Percentiles rank a stretch among this genome's conserved stretches.
Evolutionary conservation across 2,329 filamentous ascomycete species (phyloP).

Genomic region (Fusarium sterilihyphosum): DNA sequence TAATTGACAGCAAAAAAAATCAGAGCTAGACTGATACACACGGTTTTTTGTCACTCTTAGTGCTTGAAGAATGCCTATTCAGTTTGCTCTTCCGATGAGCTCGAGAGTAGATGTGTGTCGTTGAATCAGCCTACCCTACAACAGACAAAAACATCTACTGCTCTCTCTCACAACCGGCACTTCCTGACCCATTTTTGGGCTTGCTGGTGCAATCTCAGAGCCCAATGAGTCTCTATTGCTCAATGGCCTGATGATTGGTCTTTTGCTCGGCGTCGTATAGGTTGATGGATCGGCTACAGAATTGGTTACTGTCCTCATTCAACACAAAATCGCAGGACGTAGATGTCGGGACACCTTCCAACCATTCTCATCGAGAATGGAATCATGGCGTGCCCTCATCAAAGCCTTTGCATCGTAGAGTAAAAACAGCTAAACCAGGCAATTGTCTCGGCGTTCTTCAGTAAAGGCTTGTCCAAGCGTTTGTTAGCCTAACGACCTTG

Average conservation of each 20-base stretch:
- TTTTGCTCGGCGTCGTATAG: rapidly evolving
- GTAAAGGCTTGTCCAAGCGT: too few relatives aligned
- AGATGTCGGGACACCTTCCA: too few relatives aligned
- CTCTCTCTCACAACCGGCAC: not conserved
- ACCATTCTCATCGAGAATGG: too few relatives aligned
- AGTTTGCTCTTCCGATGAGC: not conserved
- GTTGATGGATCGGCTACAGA: not conserved
- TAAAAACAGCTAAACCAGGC: too few relatives aligned
- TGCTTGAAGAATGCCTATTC: not conserved
- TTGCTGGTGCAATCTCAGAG: rapidly evolving
- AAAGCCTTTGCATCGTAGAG: too few relatives aligned
- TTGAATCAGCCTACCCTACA: not conserved
- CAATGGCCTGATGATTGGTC: rapidly evolving
- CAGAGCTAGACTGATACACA: not conserved
- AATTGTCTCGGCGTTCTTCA: too few relatives aligned
- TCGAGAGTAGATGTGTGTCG: not conserved
- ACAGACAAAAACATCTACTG: not conserved
- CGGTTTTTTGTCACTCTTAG: rapidly evolving
- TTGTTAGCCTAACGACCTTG: too few relatives aligned
- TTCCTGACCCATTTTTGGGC: not conserved
- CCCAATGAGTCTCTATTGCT: rapidly evolving
- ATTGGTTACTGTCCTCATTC: not conserved
- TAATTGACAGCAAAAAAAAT: not conserved
- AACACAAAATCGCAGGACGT: too few relatives aligned
- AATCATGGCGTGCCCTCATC: too few relatives aligned